Evolutionary conservation across 2,329 filamentous ascomycete genomes (phyloP).

Genomic region (Aspergillus pseudoviridinutans): DNA sequence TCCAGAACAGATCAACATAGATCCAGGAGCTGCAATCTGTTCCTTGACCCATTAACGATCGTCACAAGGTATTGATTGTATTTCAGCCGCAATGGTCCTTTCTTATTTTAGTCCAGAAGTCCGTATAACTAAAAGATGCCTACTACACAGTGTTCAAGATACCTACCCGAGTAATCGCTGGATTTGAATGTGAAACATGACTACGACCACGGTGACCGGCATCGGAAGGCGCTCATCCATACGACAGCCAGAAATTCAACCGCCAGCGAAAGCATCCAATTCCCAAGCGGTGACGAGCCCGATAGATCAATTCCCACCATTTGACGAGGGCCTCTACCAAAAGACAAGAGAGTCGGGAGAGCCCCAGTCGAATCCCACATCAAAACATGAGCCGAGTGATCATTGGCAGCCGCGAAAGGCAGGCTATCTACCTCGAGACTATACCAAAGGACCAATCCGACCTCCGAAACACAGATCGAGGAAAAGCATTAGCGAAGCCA

Average conservation of each 20-base stretch:
- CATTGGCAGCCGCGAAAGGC: constrained; percentile 61
- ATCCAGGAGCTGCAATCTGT: not conserved
- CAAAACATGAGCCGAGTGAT: constrained; percentile 40
- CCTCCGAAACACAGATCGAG: constrained; percentile 61
- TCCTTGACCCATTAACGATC: not conserved
- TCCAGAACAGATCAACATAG: not conserved
- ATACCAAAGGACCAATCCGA: constrained; percentile 32
- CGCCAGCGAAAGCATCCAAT: constrained; percentile 24
- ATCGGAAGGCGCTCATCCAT: constrained; percentile 38
- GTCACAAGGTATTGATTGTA: not conserved
- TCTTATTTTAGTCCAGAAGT: not conserved
- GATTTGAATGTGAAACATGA: constrained; percentile 26
- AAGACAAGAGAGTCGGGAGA: constrained; percentile 22
- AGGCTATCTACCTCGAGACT: constrained; percentile 43
- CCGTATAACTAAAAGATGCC: not conserved
- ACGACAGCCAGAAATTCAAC: constrained; percentile 32
- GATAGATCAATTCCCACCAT: constrained; percentile 43
- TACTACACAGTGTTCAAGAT: not conserved
- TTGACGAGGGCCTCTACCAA: constrained; percentile 36
- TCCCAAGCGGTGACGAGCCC: constrained; percentile 32
- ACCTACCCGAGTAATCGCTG: not conserved
- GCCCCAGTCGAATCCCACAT: constrained; percentile 20
- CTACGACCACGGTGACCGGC: constrained; percentile 38
- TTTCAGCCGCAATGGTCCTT: not conserved
- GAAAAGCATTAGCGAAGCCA: constrained; percentile 86